These are phyloP conservation scores for Apostasia ramifera DNA, from an alignment of 106 monocot species.

Conservation along the genomic window DNA sequence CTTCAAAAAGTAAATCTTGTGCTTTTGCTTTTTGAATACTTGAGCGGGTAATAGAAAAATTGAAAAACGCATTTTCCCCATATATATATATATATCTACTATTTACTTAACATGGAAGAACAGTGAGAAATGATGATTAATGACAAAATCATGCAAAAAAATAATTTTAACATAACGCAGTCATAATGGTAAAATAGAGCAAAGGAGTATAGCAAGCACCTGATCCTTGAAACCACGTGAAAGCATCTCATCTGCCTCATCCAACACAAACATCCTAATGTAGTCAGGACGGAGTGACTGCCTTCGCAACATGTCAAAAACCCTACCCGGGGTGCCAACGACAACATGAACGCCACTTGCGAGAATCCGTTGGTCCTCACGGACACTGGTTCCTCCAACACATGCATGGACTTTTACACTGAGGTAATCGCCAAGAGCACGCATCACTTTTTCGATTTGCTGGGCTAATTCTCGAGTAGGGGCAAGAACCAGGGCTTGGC, in stretches of 20 bases:
- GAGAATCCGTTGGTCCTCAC: conserved; percentile 25
- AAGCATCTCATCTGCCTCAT: conserved; percentile 36
- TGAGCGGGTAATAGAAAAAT: no score
- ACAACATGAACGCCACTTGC: conserved; percentile 27
- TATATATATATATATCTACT: no score
- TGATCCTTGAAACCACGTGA: conserved; percentile 40
- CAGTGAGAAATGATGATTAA: no score
- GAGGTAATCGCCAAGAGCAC: conserved; percentile 28
- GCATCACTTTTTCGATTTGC: conserved; percentile 35
- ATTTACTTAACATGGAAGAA: no score
- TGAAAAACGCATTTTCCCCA: no score
- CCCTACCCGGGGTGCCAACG: conserved; percentile 29
- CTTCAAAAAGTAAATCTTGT: no score
- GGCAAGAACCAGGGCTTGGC: conserved; percentile 30
- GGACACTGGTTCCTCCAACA: conserved; percentile 28
- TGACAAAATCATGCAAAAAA: no score
- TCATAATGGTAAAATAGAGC: no score
- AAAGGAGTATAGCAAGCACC: neutral
- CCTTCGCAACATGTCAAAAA: conserved; percentile 21
- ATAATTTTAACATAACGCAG: no score
- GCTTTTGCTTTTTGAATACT: no score
- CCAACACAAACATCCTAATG: conserved; percentile 23
- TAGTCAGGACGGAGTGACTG: conserved; percentile 20
- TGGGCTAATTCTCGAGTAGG: conserved; percentile 30
- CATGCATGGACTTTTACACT: conserved; percentile 34